phyloP scores from a whole-genome alignment of 129 eudicot species.

The Helichrysum umbraculigerum region DNA sequence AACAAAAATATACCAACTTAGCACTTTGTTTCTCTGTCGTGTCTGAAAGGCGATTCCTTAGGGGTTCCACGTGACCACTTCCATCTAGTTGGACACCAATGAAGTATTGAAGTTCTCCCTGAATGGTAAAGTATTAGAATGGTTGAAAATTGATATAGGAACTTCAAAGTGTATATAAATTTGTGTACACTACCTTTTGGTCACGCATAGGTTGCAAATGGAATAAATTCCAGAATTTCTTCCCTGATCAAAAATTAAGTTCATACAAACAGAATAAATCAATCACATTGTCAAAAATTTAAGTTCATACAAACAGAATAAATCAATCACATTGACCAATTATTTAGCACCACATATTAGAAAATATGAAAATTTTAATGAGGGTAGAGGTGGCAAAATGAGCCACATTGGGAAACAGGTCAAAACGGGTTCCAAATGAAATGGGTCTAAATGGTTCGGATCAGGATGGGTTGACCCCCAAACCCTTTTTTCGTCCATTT shows the following conservation, averaged over 20 bases:
- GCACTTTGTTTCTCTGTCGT: constrained; percentile 82
- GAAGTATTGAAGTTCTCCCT: constrained; percentile 99
- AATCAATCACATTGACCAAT: too few relatives aligned
- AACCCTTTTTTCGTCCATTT: not conserved
- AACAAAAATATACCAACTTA: constrained; percentile 64
- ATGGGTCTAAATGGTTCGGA: not conserved
- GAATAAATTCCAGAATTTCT: constrained; percentile 97
- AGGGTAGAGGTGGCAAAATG: not conserved
- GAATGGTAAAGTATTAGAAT: constrained; percentile 29
- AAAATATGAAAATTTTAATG: not conserved
- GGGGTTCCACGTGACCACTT: constrained; percentile 92
- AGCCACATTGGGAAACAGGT: not conserved
- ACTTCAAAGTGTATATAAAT: constrained; percentile 10
- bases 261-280: constrained; percentile 20
- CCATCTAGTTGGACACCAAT: constrained; percentile 99
- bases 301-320: too few relatives aligned
- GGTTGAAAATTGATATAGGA: constrained; percentile 5
- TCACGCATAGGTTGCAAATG: constrained; percentile 99
- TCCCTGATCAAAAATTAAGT: constrained; percentile 52
- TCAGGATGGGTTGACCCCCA: not conserved
- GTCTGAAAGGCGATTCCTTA: constrained; percentile 91
- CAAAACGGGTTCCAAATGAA: not conserved
- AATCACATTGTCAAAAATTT: constrained; percentile 2
- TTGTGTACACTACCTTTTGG: constrained; percentile 66
- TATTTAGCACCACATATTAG: not conserved